phyloP scores from a whole-genome alignment of 495 filamentous ascomycete genomes.

The Podospora appendiculata region DNA sequence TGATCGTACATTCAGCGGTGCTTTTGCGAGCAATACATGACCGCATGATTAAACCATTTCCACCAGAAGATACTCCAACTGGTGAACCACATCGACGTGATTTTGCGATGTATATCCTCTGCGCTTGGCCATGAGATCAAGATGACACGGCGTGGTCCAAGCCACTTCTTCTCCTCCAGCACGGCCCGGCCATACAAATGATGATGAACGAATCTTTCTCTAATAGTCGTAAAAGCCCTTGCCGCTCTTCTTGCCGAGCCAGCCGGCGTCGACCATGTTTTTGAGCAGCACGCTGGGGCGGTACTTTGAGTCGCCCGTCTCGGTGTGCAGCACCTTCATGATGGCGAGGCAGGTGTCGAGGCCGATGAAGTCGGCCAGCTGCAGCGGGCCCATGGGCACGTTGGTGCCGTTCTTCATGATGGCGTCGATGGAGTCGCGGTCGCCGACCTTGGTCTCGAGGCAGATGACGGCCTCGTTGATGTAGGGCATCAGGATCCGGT shows the following conservation, averaged over 20 bases:
- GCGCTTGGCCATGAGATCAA: too few species aligned
- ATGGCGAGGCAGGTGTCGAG: slow-evolving; percentile 94
- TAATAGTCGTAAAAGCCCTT: slow-evolving; percentile 93
- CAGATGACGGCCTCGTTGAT: slow-evolving; percentile 99
- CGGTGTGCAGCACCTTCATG: slow-evolving; percentile 89
- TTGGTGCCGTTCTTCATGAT: slow-evolving; percentile 99
- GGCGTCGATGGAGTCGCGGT: slow-evolving; percentile 81
- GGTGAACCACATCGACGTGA: too few species aligned
- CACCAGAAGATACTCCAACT: too few species aligned
- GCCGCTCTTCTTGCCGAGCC: slow-evolving; percentile 94
- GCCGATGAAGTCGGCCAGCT: slow-evolving; percentile 94
- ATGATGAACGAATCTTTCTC: too few species aligned
- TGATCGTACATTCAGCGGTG: too few species aligned
- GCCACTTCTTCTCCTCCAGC: too few species aligned
- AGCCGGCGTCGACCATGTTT: slow-evolving; percentile 97
- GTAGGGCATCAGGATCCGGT: slow-evolving; percentile 97
- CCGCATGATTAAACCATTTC: too few species aligned
- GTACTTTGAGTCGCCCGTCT: slow-evolving; percentile 95
- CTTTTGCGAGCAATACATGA: too few species aligned
- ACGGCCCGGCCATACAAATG: too few species aligned
- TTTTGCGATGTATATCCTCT: too few species aligned
- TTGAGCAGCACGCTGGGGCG: slow-evolving; percentile 73
- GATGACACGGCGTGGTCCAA: too few species aligned
- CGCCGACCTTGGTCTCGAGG: slow-evolving; percentile 85
- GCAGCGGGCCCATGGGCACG: slow-evolving; percentile 94